These are phyloP conservation scores for Diaporthe ampelina DNA, from an alignment of 2,329 filamentous ascomycete genomes.

Conservation along the genomic window DNA sequence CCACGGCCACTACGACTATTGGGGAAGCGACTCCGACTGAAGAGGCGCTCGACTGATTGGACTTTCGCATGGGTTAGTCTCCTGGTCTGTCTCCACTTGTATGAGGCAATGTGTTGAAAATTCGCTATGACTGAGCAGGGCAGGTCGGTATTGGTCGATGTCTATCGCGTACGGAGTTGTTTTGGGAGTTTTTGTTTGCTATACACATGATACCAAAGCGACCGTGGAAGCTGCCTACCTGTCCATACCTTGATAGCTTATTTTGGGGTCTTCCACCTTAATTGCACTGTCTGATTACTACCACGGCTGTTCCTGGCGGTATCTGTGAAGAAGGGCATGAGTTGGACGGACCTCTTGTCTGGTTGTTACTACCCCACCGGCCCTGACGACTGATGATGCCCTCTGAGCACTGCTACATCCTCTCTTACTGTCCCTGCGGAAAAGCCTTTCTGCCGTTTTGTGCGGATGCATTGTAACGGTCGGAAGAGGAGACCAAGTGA, in stretches of 20 bases:
- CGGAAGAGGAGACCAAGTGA: too few relatives aligned
- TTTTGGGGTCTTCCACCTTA: slow-evolving; percentile 14
- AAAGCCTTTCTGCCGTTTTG: too few relatives aligned
- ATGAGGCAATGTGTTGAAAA: neutral
- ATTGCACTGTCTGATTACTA: neutral
- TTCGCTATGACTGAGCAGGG: neutral
- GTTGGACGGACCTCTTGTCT: too few relatives aligned
- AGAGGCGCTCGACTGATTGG: neutral
- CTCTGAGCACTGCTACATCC: too few relatives aligned
- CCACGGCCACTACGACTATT: slow-evolving; percentile 34
- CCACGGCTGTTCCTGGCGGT: too few relatives aligned
- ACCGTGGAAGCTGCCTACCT: slow-evolving; percentile 21
- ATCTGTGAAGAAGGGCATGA: too few relatives aligned
- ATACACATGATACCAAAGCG: slow-evolving; percentile 31
- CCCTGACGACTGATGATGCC: too few relatives aligned
- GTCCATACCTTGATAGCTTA: slow-evolving; percentile 21
- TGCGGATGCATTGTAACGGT: too few relatives aligned
- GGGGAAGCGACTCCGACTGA: slow-evolving; percentile 35
- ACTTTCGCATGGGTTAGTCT: neutral
- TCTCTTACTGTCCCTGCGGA: too few relatives aligned
- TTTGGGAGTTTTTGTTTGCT: slow-evolving; percentile 14
- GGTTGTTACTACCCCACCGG: too few relatives aligned
- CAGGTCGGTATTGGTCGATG: neutral
- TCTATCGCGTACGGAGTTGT: neutral
- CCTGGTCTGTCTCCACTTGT: neutral